These are phyloP conservation scores for Agaricus bisporus DNA, from an alignment of 768 basidiomycete genomes.

Conservation along the genomic window DNA sequence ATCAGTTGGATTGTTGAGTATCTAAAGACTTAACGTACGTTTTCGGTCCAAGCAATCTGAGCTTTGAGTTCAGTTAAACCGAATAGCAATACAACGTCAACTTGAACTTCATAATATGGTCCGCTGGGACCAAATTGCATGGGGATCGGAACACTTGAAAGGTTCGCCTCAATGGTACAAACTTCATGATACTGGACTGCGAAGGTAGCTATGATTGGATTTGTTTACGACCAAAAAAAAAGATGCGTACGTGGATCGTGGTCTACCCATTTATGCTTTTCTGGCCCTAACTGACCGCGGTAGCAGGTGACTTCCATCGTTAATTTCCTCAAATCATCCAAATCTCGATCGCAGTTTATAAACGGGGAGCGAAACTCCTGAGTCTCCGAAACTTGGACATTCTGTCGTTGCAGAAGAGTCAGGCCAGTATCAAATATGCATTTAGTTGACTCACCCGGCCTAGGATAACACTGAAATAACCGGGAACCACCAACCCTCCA, in stretches of 20 bases:
- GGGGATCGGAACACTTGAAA: conserved; percentile 17
- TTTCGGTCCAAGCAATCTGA: conserved; percentile 44
- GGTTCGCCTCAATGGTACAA: conserved; percentile 23
- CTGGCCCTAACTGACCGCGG: neutral
- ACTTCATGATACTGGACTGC: conserved; percentile 23
- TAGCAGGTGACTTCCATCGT: neutral
- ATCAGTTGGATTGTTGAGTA: neutral
- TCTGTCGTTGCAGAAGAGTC: neutral
- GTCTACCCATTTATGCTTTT: conserved; percentile 2
- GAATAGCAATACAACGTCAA: conserved; percentile 42
- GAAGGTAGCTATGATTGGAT: neutral
- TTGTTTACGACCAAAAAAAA: neutral
- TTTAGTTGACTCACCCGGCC: conserved; percentile 24
- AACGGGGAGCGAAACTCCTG: conserved; percentile 28
- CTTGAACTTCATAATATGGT: conserved; percentile 26
- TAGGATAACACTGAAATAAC: conserved; percentile 35
- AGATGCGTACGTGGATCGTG: conserved; percentile 5
- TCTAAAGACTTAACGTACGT: conserved; percentile 21
- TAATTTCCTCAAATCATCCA: neutral
- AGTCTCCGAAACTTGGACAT: conserved; percentile 22
- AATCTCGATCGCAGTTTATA: neutral
- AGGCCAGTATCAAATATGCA: neutral
- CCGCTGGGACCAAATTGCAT: conserved; percentile 12
- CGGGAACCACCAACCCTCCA: conserved; percentile 31
- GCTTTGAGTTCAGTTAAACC: conserved; percentile 50